Percentiles rank a stretch among this genome's conserved stretches.
Evolutionary conservation across 2,329 filamentous ascomycete species (phyloP).

Genomic region (Colletotrichum sublineola): DNA sequence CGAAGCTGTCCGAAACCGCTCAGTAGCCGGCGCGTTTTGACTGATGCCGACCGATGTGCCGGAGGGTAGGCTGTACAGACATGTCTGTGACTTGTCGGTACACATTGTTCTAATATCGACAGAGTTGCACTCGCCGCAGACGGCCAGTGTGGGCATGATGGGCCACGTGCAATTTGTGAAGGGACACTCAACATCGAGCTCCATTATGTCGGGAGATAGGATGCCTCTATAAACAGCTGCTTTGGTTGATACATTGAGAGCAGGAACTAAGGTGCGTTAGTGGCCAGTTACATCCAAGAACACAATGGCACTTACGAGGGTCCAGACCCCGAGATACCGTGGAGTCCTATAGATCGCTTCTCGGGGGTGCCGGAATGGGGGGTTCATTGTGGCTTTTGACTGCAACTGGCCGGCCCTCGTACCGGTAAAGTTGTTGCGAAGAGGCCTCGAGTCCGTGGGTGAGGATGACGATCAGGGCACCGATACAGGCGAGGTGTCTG

Average conservation of each 20-base stretch:
- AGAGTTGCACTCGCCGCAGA: conserved; percentile 51
- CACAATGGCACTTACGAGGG: conserved; percentile 21
- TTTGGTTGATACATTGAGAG: conserved; percentile 52
- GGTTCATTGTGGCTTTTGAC: conserved; percentile 41
- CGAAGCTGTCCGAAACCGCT: conserved; percentile 50
- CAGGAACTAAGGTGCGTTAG: conserved; percentile 41
- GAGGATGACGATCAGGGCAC: conserved; percentile 53
- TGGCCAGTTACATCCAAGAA: background rate
- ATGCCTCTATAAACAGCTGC: conserved; percentile 56
- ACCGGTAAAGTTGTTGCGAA: conserved; percentile 55
- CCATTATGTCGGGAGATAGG: conserved; percentile 48
- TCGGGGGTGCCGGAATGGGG: conserved; percentile 47
- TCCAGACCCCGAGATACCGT: conserved; percentile 46
- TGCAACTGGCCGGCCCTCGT: conserved; percentile 47
- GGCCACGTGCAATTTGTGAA: conserved; percentile 55
- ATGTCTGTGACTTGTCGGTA: conserved; percentile 45
- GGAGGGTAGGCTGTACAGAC: conserved; percentile 49
- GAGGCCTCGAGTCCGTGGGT: conserved; percentile 56
- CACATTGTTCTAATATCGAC: conserved; percentile 42
- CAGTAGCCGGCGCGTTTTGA: conserved; percentile 43
- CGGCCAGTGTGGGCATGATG: conserved; percentile 52
- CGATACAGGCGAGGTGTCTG: conserved; percentile 55
- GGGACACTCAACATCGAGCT: conserved; percentile 48
- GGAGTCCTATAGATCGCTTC: conserved; percentile 54
- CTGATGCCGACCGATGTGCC: conserved; percentile 48